These are phyloP conservation scores for Stemphylium beticola DNA, from an alignment of 2,329 filamentous ascomycete species.

Conservation along the genomic window DNA sequence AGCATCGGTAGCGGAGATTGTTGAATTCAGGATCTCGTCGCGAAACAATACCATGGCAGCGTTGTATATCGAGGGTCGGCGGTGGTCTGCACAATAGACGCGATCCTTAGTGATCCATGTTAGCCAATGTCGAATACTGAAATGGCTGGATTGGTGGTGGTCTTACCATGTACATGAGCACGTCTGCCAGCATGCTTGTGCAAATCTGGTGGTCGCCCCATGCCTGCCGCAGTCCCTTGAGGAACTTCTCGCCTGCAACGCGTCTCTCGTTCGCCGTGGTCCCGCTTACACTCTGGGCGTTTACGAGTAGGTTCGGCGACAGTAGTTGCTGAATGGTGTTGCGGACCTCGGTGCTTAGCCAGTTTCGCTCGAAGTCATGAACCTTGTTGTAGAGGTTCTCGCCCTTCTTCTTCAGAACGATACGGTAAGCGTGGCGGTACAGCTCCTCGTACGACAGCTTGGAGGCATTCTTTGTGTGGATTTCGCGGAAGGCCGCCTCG, in stretches of 20 bases:
- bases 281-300: conserved; percentile 52
- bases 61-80: conserved; percentile 79
- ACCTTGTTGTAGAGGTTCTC: conserved; percentile 81
- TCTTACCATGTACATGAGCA: conserved; percentile 89
- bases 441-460: conserved; percentile 92
- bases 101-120: conserved; percentile 66
- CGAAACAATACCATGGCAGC: conserved; percentile 87
- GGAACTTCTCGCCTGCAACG: conserved; percentile 80
- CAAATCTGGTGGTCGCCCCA: conserved; percentile 92
- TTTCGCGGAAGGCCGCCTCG: conserved; percentile 78
- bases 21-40: conserved; percentile 77
- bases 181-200: conserved; percentile 96
- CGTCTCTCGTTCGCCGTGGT: conserved; percentile 79
- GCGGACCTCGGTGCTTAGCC: conserved; percentile 78
- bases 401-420: conserved; percentile 87
- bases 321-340: conserved; percentile 74
- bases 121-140: conserved; percentile 16
- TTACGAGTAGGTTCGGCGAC: conserved; percentile 69
- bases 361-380: conserved; percentile 78
- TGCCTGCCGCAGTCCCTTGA: conserved; percentile 74
- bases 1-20: conserved; percentile 51
- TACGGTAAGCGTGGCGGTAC: conserved; percentile 92
- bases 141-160: background rate
- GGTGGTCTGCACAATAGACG: conserved; percentile 75
- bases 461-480: conserved; percentile 91